These are phyloP conservation scores for Ceriops tagal DNA, from an alignment of 345 rosid genomes.

Conservation along the genomic window DNA sequence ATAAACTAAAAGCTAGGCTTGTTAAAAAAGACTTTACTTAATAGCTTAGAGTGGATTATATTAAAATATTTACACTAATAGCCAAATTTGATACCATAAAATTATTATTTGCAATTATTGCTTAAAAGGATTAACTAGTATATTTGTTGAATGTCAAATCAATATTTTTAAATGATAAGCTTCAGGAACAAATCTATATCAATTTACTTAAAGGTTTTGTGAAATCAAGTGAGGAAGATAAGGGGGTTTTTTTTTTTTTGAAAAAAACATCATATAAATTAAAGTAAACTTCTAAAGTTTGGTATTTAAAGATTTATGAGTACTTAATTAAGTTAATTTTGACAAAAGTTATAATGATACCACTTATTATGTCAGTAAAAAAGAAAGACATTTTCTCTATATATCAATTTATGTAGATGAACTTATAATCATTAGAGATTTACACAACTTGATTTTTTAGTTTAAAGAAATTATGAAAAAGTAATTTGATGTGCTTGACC, in stretches of 20 bases:
- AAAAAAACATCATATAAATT: neutral
- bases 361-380: neutral
- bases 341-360: neutral
- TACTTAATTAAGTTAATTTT: neutral
- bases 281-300: no score
- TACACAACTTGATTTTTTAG: neutral
- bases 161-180: neutral
- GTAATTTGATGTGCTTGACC: neutral
- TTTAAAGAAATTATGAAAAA: neutral
- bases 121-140: neutral
- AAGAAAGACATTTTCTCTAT: neutral
- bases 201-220: neutral
- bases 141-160: neutral
- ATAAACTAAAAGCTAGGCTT: neutral
- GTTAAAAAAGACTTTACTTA: neutral
- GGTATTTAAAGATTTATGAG: neutral
- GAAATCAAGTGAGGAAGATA: neutral
- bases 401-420: neutral
- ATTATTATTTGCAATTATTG: neutral
- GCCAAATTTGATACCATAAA: neutral
- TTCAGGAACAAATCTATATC: neutral
- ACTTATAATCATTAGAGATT: neutral
- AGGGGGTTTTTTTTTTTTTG: neutral
- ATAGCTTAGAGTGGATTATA: neutral
- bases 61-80: neutral